Evolutionary conservation across 2,329 filamentous ascomycete species (phyloP).

Genomic region (Diaporthe humulicola): DNA sequence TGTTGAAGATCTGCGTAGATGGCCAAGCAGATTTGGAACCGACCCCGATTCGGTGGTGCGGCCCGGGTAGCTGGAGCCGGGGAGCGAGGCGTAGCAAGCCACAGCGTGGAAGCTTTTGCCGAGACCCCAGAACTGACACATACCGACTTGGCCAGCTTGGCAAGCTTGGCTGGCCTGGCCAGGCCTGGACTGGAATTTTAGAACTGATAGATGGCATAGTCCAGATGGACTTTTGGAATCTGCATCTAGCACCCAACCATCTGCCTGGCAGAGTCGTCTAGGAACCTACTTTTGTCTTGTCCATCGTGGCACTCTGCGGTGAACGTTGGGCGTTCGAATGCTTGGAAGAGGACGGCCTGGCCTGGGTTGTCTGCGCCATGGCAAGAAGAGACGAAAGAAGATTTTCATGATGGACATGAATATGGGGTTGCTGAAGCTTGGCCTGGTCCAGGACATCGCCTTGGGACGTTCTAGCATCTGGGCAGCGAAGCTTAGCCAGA

Average conservation of each 20-base stretch:
- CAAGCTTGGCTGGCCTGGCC: background rate
- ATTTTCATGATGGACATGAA: background rate
- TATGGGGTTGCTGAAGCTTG: constrained; percentile 14
- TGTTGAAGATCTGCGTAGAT: constrained; percentile 3
- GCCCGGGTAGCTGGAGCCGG: constrained; percentile 28
- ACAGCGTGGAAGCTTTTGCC: constrained; percentile 24
- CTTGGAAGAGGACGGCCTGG: background rate
- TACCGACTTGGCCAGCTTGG: background rate
- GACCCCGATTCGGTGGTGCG: constrained; percentile 16
- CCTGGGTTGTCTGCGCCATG: background rate
- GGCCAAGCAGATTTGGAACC: constrained; percentile 11
- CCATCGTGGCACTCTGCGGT: background rate
- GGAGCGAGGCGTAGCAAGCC: constrained; percentile 13
- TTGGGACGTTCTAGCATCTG: background rate
- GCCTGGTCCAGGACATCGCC: background rate
- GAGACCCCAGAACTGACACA: background rate
- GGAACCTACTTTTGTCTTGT: background rate
- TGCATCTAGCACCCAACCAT: background rate
- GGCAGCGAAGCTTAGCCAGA: constrained; percentile 28
- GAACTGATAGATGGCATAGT: background rate
- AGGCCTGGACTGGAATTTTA: background rate
- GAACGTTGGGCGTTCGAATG: background rate
- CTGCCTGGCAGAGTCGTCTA: background rate
- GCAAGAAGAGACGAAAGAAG: background rate
- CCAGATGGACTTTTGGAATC: background rate